phyloP scores from a whole-genome alignment of 2,329 filamentous ascomycete species.

The Botryotinia narcissicola region DNA sequence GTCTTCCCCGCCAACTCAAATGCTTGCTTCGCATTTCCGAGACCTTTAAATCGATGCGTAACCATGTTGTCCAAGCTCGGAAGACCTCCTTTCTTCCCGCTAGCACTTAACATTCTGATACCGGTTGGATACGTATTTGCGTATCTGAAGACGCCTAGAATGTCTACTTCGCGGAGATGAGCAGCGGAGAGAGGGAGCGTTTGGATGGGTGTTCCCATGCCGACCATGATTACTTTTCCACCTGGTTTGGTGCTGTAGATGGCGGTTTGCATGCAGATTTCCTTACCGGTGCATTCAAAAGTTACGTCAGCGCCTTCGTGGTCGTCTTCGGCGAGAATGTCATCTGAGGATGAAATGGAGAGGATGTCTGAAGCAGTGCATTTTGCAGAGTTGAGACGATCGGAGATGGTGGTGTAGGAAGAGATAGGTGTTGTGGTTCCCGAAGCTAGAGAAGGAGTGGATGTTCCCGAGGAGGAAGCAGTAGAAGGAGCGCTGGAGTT shows the following conservation, averaged over 20 bases:
- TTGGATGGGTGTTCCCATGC: conserved; percentile 76
- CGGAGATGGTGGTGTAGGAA: conserved; percentile 42
- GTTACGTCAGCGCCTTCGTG: conserved; percentile 61
- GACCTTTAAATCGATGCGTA: conserved; percentile 68
- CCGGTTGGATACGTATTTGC: conserved; percentile 72
- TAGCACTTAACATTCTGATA: conserved; percentile 58
- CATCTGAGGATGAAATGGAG: conserved; percentile 36
- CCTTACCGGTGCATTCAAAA: conserved; percentile 77
- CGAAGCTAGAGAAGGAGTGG: not conserved
- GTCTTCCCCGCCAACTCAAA: conserved; percentile 71
- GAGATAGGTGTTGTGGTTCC: conserved; percentile 41
- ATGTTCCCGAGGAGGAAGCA: conserved; percentile 8
- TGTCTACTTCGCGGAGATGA: conserved; percentile 72
- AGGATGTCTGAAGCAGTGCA: conserved; percentile 50
- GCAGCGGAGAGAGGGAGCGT: conserved; percentile 71
- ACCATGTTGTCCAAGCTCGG: conserved; percentile 68
- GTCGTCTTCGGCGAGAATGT: conserved; percentile 42
- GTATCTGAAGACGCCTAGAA: conserved; percentile 76
- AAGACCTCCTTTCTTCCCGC: conserved; percentile 39
- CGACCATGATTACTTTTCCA: conserved; percentile 72
- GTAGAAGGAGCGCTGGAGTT: conserved; percentile 47
- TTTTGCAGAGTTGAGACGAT: conserved; percentile 52
- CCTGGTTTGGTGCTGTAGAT: conserved; percentile 69
- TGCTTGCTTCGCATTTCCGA: conserved; percentile 59
- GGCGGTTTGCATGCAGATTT: conserved; percentile 70